phyloP scores from a whole-genome alignment of 2,329 filamentous ascomycete genomes.

The Coniosporium tulheliwenetii region DNA sequence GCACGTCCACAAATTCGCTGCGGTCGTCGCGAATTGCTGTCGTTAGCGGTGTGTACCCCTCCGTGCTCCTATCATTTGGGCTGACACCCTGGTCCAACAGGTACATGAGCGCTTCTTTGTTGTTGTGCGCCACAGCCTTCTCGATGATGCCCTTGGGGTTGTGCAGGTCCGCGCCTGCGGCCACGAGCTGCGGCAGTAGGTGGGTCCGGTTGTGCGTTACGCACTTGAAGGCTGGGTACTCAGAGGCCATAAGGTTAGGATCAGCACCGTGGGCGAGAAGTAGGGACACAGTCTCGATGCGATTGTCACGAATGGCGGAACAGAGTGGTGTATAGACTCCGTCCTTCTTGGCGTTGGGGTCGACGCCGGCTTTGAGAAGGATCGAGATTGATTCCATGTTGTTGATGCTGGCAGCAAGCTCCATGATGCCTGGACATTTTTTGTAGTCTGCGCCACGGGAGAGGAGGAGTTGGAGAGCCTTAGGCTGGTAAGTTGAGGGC shows the following conservation, averaged over 20 bases:
- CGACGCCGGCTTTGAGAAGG: too few relatives aligned
- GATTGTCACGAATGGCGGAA: constrained; percentile 52
- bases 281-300: constrained; percentile 43
- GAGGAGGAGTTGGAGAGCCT: too few relatives aligned
- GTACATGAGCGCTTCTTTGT: constrained; percentile 44
- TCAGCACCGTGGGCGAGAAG: constrained; percentile 38
- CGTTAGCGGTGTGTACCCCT: constrained; percentile 46
- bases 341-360: too few relatives aligned
- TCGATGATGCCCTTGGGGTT: constrained; percentile 51
- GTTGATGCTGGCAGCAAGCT: too few relatives aligned
- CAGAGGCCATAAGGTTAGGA: constrained; percentile 39
- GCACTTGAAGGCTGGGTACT: constrained; percentile 54
- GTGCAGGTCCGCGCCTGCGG: constrained; percentile 43
- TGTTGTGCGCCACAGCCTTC: constrained; percentile 45
- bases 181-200: constrained; percentile 42
- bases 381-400: too few relatives aligned
- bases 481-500: too few relatives aligned
- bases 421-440: too few relatives aligned
- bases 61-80: constrained; percentile 41
- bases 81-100: constrained; percentile 44
- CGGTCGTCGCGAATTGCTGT: constrained; percentile 49
- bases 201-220: constrained; percentile 49
- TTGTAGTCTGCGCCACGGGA: too few relatives aligned
- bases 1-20: constrained; percentile 41
- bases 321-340: constrained; percentile 53